Evolutionary conservation across 331 rosid species (phyloP).

Genomic region (Phaseolus coccineus): DNA sequence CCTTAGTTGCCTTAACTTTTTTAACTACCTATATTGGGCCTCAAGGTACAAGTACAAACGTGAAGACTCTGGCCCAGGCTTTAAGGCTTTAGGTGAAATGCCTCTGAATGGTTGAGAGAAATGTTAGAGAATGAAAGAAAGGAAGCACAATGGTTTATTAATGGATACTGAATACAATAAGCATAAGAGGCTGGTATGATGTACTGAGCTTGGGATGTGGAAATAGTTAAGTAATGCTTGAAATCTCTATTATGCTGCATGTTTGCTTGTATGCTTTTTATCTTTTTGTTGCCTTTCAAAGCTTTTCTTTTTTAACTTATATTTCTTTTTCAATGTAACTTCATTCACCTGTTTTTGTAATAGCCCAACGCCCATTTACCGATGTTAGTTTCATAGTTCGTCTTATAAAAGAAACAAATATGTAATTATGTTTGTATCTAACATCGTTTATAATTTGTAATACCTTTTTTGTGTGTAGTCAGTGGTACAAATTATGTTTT

Average conservation of each 20-base stretch:
- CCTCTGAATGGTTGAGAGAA: slow-evolving; percentile 38
- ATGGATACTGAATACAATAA: slow-evolving; percentile 30
- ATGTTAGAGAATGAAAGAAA: slow-evolving; percentile 27
- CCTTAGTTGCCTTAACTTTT: slow-evolving; percentile 77
- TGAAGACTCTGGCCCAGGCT: slow-evolving; percentile 45
- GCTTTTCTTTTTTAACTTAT: slow-evolving; percentile 21
- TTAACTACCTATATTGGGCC: slow-evolving; percentile 78
- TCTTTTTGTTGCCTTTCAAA: slow-evolving; percentile 31
- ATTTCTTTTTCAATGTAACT: slow-evolving; percentile 22
- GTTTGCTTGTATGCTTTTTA: slow-evolving; percentile 48
- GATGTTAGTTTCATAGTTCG: slow-evolving; percentile 20
- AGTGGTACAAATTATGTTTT: not conserved
- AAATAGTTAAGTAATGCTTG: slow-evolving; percentile 32
- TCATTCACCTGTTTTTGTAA: slow-evolving; percentile 38
- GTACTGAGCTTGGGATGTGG: slow-evolving; percentile 39
- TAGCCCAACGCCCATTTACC: slow-evolving; percentile 30
- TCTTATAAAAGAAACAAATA: not conserved
- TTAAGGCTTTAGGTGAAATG: slow-evolving; percentile 17
- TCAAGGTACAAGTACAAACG: slow-evolving; percentile 77
- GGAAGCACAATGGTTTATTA: not conserved
- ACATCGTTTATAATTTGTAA: not conserved
- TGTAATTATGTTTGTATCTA: not conserved
- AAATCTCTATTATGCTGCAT: slow-evolving; percentile 33
- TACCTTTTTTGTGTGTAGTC: not conserved
- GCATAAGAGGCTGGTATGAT: slow-evolving; percentile 24